phyloP scores from a whole-genome alignment of 352 stramenopile genomes.

The Phytophthora vignae region DNA sequence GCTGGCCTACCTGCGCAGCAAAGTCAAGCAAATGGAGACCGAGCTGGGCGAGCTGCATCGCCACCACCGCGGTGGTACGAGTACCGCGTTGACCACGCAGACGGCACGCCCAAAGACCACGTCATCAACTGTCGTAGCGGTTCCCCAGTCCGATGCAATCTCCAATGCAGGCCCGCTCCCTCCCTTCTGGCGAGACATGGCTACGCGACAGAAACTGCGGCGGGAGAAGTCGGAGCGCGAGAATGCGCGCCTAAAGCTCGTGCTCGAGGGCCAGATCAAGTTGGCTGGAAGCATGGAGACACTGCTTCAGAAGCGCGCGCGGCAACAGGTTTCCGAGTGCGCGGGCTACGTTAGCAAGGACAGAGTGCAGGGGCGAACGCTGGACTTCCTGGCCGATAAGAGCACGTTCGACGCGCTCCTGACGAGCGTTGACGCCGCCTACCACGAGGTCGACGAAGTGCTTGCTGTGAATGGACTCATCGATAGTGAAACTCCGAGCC shows the following conservation, averaged over 20 bases:
- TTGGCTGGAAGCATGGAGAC: not conserved
- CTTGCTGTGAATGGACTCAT: not conserved
- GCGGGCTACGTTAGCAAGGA: not conserved
- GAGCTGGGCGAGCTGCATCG: constrained; percentile 32
- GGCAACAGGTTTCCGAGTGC: not conserved
- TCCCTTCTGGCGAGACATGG: constrained; percentile 47
- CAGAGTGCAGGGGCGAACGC: not conserved
- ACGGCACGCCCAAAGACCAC: not conserved
- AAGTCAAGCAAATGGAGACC: constrained; percentile 53
- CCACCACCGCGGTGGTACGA: constrained; percentile 12
- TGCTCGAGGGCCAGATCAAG: not conserved
- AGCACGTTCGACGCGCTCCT: not conserved
- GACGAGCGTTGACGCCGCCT: not conserved
- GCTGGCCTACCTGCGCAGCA: constrained; percentile 59
- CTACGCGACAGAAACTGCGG: not conserved
- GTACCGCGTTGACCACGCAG: constrained; percentile 8
- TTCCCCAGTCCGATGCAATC: not conserved
- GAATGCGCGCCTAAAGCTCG: not conserved
- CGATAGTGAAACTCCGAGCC: not conserved
- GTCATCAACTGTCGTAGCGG: not conserved
- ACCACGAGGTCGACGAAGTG: not conserved
- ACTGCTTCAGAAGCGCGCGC: not conserved
- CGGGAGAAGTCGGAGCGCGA: not conserved
- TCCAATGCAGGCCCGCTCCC: constrained; percentile 6
- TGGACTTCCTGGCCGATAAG: not conserved